Percentiles rank a stretch among this genome's conserved stretches.
Evolutionary conservation across 441 rosid species (phyloP).

Genomic region (Populus trichocarpa): DNA sequence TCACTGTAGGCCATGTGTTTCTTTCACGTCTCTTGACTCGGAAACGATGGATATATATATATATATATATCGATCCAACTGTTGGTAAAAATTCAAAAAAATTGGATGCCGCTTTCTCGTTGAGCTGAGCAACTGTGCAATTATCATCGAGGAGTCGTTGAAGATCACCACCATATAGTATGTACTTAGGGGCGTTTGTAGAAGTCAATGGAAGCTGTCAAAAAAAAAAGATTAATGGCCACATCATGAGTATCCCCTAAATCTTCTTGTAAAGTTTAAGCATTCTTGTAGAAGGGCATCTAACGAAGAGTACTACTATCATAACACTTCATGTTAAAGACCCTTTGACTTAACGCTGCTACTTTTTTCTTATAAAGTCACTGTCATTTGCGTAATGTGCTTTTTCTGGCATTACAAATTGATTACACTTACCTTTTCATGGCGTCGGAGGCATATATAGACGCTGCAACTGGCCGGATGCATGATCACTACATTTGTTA

Average conservation of each 20-base stretch:
- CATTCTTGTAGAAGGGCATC: conserved; percentile 22
- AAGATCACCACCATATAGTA: neutral
- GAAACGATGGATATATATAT: no score
- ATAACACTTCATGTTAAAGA: neutral
- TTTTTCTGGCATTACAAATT: neutral
- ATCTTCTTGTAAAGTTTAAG: neutral
- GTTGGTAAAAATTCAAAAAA: no score
- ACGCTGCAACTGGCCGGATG: neutral
- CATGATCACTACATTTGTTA: neutral
- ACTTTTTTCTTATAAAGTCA: conserved; percentile 19
- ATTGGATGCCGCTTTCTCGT: neutral
- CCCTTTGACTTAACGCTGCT: neutral
- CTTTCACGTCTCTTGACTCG: no score
- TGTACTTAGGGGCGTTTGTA: neutral
- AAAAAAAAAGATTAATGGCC: neutral
- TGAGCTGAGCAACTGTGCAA: neutral
- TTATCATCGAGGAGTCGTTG: neutral
- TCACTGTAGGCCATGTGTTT: no score
- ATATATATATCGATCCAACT: no score
- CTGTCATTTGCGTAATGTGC: neutral
- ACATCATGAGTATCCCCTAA: neutral
- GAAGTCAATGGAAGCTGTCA: conserved; percentile 4
- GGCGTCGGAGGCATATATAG: neutral
- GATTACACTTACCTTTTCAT: neutral
- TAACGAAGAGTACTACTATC: neutral